Evolutionary conservation across 1,139 yeast genomes (phyloP).

Genomic region (Yamadazyma epiphylla): DNA sequence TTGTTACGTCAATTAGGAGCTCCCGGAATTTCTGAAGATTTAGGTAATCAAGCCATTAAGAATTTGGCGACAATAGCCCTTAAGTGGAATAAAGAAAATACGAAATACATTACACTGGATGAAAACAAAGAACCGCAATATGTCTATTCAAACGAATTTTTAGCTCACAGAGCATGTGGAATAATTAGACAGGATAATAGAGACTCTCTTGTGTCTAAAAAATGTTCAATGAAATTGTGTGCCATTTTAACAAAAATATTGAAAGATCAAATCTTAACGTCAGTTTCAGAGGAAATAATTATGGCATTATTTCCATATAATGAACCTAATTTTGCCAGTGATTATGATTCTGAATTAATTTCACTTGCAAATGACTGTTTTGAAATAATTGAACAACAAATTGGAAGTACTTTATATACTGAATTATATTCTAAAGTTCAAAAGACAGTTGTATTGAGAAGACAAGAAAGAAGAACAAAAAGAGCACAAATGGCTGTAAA

Average conservation of each 20-base stretch:
- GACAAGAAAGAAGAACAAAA: slow-evolving; percentile 73
- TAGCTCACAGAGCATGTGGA: slow-evolving; percentile 56
- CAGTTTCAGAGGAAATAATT: slow-evolving; percentile 46
- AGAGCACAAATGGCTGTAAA: slow-evolving; percentile 73
- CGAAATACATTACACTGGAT: slow-evolving; percentile 28
- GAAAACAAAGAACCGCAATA: slow-evolving; percentile 22
- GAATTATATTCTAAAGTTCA: slow-evolving; percentile 60
- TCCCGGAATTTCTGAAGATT: slow-evolving; percentile 61
- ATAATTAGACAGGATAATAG: slow-evolving; percentile 61
- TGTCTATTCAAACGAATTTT: slow-evolving; percentile 55
- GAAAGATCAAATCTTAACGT: slow-evolving; percentile 27
- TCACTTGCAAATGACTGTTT: slow-evolving; percentile 66
- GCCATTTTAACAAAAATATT: slow-evolving; percentile 57
- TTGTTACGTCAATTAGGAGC: slow-evolving; percentile 78
- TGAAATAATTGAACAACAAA: slow-evolving; percentile 59
- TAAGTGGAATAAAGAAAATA: slow-evolving; percentile 53
- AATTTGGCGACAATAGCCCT: slow-evolving; percentile 60
- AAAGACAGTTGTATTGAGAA: slow-evolving; percentile 52
- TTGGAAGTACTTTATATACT: slow-evolving; percentile 76
- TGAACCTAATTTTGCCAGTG: slow-evolving; percentile 40
- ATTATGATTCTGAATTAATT: slow-evolving; percentile 49
- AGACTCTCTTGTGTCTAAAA: slow-evolving; percentile 57
- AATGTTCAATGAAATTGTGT: slow-evolving; percentile 56
- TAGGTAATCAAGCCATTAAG: slow-evolving; percentile 65
- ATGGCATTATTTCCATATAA: slow-evolving; percentile 58